phyloP scores from a whole-genome alignment of 2,329 filamentous ascomycete genomes.

The Thermothelomyces thermophilus region DNA sequence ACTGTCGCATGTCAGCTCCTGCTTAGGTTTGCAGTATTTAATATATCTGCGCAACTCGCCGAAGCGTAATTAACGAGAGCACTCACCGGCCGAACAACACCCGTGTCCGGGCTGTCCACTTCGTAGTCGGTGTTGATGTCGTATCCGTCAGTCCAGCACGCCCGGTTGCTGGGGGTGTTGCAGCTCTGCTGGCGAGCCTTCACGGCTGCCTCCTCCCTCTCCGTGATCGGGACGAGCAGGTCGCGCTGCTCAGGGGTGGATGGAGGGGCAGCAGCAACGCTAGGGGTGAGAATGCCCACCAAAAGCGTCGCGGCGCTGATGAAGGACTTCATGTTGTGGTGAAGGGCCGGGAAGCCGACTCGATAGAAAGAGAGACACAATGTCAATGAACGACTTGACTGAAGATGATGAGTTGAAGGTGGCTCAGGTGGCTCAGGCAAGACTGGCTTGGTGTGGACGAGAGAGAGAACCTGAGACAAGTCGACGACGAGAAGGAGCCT shows the following conservation, averaged over 20 bases:
- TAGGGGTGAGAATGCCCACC: constrained; percentile 18
- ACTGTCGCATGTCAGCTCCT: constrained; percentile 17
- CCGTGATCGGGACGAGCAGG: constrained; percentile 6
- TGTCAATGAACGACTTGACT: no score
- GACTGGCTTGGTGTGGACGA: no score
- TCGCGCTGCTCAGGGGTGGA: constrained; percentile 7
- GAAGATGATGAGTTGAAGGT: no score
- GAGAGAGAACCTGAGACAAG: no score
- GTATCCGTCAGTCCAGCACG: constrained; percentile 27
- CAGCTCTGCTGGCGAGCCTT: constrained; percentile 16
- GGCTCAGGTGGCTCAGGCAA: no score
- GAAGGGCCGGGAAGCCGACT: no score
- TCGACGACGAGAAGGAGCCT: neutral
- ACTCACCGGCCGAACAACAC: constrained; percentile 20
- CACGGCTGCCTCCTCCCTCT: neutral
- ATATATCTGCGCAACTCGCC: no score
- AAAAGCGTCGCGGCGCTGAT: constrained; percentile 16
- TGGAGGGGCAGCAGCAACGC: constrained; percentile 16
- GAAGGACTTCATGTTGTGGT: constrained; percentile 20
- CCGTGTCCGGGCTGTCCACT: constrained; percentile 22
- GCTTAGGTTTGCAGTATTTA: no score
- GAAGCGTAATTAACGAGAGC: neutral
- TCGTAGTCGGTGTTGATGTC: constrained; percentile 30
- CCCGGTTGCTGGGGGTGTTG: constrained; percentile 26
- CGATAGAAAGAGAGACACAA: no score